Evolutionary conservation across 169 alveolate species (phyloP), one percentile per base, ranked within the genome.

Genomic region (Plasmodium billcollinsi): DNA sequence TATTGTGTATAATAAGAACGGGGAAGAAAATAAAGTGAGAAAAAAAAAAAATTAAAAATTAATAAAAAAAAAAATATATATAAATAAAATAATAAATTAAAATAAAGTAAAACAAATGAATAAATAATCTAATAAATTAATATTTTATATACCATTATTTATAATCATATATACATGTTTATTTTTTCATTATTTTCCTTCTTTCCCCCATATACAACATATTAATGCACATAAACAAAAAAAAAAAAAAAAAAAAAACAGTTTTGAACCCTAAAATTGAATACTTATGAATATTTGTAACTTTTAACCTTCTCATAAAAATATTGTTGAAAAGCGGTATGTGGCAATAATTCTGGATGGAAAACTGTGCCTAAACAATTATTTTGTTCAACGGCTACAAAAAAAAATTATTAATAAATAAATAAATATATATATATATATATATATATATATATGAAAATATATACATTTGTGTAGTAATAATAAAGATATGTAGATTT

Each of bases 291-390:
- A 65, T 59, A 8, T 54, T 76, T 66, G 29, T 56, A 29, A 65
- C 21, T 65, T 65, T 65, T 76, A 9, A 76, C 89, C 61, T 76
- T 76, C 70, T 76, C 89, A 69, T 39, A 52, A 76, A 76, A 76
- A 52, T 76, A 76, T 21, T 63, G 73, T 50, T 76, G 89, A 65
- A 76, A 76, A 58, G 71, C 45, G 20, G 26, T 76, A 54, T 76
- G 24, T 14, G 89, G 89, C 89, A 76, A 65, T 76, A 76, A 69
- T 70, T 76, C 89, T 11, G 89, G 89, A 18, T 76, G 89, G 61
- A 76, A 76, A 26, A 76, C 78, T 4, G 74, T 76, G 12, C 89
- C 89, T 29, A 76, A 14, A 43, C 89, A 76, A 58, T 76, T 76
- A 63, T 76, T 33, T 24, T 76, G 89, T 59, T 76, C 89, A 56